A percentile compares a stretch with the other conserved stretches of the same genome.
These are phyloP conservation scores for Moesziomyces sp. DNA, from an alignment of 1,284 basidiomycete genomes.

Conservation along the genomic window DNA sequence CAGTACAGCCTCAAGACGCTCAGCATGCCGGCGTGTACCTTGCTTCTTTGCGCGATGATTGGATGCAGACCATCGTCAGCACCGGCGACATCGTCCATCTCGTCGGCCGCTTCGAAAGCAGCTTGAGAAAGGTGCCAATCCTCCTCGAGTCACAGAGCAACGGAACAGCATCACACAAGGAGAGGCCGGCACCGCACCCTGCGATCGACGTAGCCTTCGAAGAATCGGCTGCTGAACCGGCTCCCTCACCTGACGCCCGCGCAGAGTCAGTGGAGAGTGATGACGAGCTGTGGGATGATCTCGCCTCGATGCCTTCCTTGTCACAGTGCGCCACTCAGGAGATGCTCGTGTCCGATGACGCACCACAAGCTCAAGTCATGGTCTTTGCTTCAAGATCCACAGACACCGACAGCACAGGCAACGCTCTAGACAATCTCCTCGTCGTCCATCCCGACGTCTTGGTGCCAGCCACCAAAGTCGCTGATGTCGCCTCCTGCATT, in stretches of 20 bases:
- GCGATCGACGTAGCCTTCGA: conserved; percentile 17
- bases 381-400: conserved; percentile 25
- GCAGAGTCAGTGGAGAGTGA: conserved; percentile 17
- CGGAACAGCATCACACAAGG: neutral
- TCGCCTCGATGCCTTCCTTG: conserved; percentile 38
- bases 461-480: conserved; percentile 59
- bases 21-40: conserved; percentile 13
- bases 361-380: conserved; percentile 23
- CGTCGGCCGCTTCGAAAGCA: conserved; percentile 45
- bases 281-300: conserved; percentile 49
- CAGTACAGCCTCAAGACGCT: neutral
- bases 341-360: conserved; percentile 14
- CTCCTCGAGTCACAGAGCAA: conserved; percentile 1
- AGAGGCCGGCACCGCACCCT: neutral
- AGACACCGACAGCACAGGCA: conserved; percentile 2
- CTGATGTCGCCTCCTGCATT: conserved; percentile 58
- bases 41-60: conserved; percentile 58
- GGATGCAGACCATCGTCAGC: conserved; percentile 43
- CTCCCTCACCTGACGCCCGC: neutral
- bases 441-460: conserved; percentile 64
- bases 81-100: conserved; percentile 51
- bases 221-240: neutral
- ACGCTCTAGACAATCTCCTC: conserved; percentile 53
- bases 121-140: conserved; percentile 9
- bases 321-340: conserved; percentile 35